These are phyloP conservation scores for Botrytis squamosa DNA, from an alignment of 2,329 filamentous ascomycete genomes.

Conservation along the genomic window DNA sequence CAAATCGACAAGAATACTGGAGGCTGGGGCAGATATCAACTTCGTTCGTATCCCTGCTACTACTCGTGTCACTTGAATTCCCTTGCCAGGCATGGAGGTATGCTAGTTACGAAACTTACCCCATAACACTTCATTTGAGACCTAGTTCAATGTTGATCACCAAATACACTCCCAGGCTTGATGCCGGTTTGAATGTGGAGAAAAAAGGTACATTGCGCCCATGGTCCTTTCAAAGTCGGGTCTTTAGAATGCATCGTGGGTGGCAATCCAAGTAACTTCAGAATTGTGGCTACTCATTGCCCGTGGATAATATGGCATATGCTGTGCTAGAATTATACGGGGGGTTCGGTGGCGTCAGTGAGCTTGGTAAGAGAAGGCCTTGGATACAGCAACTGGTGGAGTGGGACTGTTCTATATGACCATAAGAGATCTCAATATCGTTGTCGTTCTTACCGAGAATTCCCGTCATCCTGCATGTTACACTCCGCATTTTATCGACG, in stretches of 20 bases:
- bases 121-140: background rate
- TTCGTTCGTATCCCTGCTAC: background rate
- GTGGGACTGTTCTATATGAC: background rate
- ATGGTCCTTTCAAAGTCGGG: background rate
- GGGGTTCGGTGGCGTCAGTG: background rate
- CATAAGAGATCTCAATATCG: background rate
- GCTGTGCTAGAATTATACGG: background rate
- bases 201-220: background rate
- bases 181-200: background rate
- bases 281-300: background rate
- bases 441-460: background rate
- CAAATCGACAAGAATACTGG: background rate
- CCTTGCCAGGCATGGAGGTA: background rate
- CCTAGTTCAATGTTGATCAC: background rate
- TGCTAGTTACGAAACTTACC: background rate
- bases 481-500: background rate
- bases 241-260: too few relatives aligned
- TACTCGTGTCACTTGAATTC: background rate
- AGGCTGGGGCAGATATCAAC: background rate
- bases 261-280: too few relatives aligned
- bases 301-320: background rate
- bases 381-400: background rate
- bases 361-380: background rate
- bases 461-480: too few relatives aligned
- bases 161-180: background rate